Conservation (phyloP, 2,329 filamentous ascomycete species). For the Knoxdaviesia capensis region DNA sequence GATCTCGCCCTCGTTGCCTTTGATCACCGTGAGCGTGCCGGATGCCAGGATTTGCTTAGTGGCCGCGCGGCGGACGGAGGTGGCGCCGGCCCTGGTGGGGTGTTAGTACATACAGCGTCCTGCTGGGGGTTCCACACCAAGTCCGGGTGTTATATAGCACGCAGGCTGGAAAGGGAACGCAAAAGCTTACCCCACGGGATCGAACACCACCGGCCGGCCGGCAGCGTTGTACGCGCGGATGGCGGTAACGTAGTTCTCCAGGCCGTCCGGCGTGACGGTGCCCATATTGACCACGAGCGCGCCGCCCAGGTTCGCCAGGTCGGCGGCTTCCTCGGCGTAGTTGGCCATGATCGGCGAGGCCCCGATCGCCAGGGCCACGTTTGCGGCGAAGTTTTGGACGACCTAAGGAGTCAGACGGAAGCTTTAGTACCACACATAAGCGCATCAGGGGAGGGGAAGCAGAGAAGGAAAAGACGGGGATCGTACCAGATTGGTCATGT, state of each 20-base stretch:
- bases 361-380: constrained; percentile 67
- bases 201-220: constrained; percentile 59
- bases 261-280: constrained; percentile 57
- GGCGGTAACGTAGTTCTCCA: constrained; percentile 53
- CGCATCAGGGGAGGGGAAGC: too few relatives aligned
- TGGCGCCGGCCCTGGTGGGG: constrained; percentile 48
- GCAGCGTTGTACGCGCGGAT: constrained; percentile 63
- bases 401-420: constrained; percentile 31
- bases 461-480: too few relatives aligned
- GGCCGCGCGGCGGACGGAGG: constrained; percentile 48
- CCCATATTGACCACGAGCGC: constrained; percentile 90
- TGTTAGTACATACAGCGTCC: not conserved
- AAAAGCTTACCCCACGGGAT: constrained; percentile 56
- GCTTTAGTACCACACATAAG: too few relatives aligned
- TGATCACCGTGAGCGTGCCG: constrained; percentile 74
- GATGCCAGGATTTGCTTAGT: constrained; percentile 49
- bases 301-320: constrained; percentile 59
- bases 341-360: constrained; percentile 90
- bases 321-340: constrained; percentile 60
- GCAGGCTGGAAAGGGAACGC: not conserved
- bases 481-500: constrained; percentile 81
- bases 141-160: too few relatives aligned
- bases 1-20: constrained; percentile 86
- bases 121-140: too few relatives aligned
- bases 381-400: constrained; percentile 87